Evolutionary conservation across 2,329 filamentous ascomycete species (phyloP), one percentile per base, ranked within the genome.

Genomic region (Sporothrix variecibatus): DNA sequence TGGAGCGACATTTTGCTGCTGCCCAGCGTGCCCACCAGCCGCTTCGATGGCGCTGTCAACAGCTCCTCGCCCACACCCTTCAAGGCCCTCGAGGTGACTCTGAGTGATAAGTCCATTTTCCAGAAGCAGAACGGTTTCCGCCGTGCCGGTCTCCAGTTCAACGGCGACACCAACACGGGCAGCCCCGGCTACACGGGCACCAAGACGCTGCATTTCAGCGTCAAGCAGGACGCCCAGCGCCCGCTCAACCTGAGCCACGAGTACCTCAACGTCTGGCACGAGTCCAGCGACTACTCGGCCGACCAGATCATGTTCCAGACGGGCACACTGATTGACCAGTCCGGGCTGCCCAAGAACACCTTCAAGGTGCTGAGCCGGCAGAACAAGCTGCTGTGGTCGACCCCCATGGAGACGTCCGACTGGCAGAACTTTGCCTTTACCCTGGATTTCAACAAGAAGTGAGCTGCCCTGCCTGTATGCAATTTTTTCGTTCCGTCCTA

Each of bases 381-480:
- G 72, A 83, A 82, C 78, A 79, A 78, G 64, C 78, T 82, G 78
- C 78, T 85, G 53, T 85, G 82, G 82, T 82, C 81, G 34, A 83
- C 82, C 15, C 79, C 82, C 5, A 80, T 89, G 62, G 83, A 86
- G 56, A 77, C 80, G 38, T 81, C 80, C 46, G 82, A 83, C 23
- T 90, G 88, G 88, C 88, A 91, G 79, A 90, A 90, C 80, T 90
- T 90, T 82, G 89, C 87, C 26, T 77, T 89, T 51, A 87, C 84
- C 11, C 80, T 90, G 23, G 86, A 90, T 78, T 90, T 87, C 76
- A 79, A 79, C 56, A 83, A 85, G 77, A 89, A 89, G 87, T 89
- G 80, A 75, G 85, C 78, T 73, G 20, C 20, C 49, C 34, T 71
- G 72, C 12, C 23, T 12, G 9, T 58, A 11, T 28, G 23, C 4